Base-by-base conservation (phyloP, 169 alveolate genomes). In the Eimeria praecox region DNA sequence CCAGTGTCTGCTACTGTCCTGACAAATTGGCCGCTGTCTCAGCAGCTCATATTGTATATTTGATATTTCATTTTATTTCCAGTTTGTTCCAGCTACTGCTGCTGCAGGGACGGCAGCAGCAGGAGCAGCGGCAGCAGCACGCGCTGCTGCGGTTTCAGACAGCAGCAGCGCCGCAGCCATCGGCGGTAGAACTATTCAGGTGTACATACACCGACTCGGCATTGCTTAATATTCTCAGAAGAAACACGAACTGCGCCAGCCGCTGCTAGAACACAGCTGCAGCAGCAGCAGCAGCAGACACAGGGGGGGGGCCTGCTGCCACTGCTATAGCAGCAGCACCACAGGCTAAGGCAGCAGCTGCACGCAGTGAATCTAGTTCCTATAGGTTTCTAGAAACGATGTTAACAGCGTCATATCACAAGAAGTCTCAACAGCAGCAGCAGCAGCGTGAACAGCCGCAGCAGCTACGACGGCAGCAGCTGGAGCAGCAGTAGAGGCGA, bases 61-160 rank as follows among this genome's bases (percentile, higher is more conserved):
- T 40, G 59, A 75, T 75, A 40, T 75, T 35, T 40, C 59, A 20
- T 20, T 75, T 42, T 75, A 16, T 42, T 54, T 75, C 86, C 42
- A 5, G 35, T 75, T 38, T 2, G 33, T 46, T 82, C 49, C 90
- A 22, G 71, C 33, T 82, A 20, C 49, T 52, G 90, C 49, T 22
- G 46, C 71, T n/a, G 90, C 90, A 52, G 59, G 20, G 59, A n/a
- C 75, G 38, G 87, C 90, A 82, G 90, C 71, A 8, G n/a, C 52
- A 49, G 73, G 75, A 82, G 62, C 88, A 78, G 40, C 88, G 44
- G 88, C 62, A 42, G 40, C 88, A 69, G 78, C 78, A 24, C 78
- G 78, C n/a, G 78, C 64, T 78, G 62, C 38, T 54, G 73, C 71
- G 16, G 52, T 16, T 49, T 24, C 90, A n/a, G 90, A 82, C 73